Evolutionary conservation across 2,329 filamentous ascomycete genomes (phyloP).

Genomic region (Colletotrichum abscissum): DNA sequence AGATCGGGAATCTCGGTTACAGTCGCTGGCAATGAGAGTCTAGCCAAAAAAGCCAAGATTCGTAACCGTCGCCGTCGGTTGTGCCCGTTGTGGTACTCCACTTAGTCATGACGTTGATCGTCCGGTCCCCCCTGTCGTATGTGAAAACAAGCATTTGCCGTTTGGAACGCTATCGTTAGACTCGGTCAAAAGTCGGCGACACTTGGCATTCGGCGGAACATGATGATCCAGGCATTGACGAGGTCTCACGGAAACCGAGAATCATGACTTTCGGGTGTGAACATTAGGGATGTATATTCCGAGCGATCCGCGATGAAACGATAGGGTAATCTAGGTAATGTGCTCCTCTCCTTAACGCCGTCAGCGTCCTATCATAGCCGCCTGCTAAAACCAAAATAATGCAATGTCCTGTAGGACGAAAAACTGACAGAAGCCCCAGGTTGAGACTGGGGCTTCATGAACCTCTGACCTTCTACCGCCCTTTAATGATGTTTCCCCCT

Average conservation of each 20-base stretch:
- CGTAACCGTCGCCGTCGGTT: neutral
- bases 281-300: constrained; percentile 20
- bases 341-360: constrained; percentile 25
- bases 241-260: neutral
- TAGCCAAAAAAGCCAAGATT: neutral
- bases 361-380: neutral
- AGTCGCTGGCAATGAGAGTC: neutral
- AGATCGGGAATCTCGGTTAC: neutral
- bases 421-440: neutral
- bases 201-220: neutral
- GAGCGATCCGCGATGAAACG: constrained; percentile 1
- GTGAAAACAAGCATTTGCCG: neutral
- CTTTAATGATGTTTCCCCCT: constrained; percentile 9
- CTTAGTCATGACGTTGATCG: constrained; percentile 1
- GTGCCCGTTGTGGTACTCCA: neutral
- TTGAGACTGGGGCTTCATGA: neutral
- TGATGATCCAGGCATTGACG: neutral
- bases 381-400: neutral
- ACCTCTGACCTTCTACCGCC: neutral
- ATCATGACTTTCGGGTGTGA: neutral
- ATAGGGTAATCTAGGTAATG: constrained; percentile 17
- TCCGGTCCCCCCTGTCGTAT: neutral
- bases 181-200: neutral
- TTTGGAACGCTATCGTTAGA: neutral
- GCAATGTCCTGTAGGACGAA: neutral